Evolutionary conservation across 2,329 filamentous ascomycete species (phyloP), one percentile per base, ranked within the genome.

Genomic region (Colletotrichum liaoningense): DNA sequence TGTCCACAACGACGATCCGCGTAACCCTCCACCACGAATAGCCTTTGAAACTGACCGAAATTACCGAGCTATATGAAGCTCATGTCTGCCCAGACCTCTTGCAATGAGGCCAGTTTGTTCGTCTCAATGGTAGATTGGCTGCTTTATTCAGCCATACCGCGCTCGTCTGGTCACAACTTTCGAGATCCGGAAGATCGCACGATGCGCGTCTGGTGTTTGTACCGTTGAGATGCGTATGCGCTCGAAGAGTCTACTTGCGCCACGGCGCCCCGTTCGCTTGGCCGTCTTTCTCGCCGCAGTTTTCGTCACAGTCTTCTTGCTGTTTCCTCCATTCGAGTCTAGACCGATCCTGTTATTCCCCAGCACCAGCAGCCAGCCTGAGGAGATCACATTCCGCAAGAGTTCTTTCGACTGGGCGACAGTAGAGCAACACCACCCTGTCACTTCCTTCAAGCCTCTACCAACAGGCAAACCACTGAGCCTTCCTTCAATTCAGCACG

Each of bases 401-500:
- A 79, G 79, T 59, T 75, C 76, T 19, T 78, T 81, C 72, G 77
- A 83, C 69, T 84, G 83, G 82, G 73, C 80, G 1, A 69, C 67
- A 0, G 75, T 78, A 1, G 67, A 67, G 12, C 75, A 79, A 22
- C 78, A 79, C 56, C 67, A 81, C 71, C 81, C 81, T 5, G 80
- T 80, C 7, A 46, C 63, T 1, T 77, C 79, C 6, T 79, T 83
- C 74, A 80, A 79, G 73, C 76, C 78, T 24, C 69, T 82, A 1
- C 82, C 83, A 1, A 69, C 75, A 2, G 81, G 75, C 16, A 70
- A 58, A 26, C 77, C 78, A 1, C 70, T 69, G 1, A 73, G 54
- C 19, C 76, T 84, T 19, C 80, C 80, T 3, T 75, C 68, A 1
- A 76, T 84, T 3, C 83, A 84, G 58, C 38, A 75, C 52, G 57